Base-by-base conservation (phyloP, 345 rosid genomes). In the Eutrema japonicum region DNA sequence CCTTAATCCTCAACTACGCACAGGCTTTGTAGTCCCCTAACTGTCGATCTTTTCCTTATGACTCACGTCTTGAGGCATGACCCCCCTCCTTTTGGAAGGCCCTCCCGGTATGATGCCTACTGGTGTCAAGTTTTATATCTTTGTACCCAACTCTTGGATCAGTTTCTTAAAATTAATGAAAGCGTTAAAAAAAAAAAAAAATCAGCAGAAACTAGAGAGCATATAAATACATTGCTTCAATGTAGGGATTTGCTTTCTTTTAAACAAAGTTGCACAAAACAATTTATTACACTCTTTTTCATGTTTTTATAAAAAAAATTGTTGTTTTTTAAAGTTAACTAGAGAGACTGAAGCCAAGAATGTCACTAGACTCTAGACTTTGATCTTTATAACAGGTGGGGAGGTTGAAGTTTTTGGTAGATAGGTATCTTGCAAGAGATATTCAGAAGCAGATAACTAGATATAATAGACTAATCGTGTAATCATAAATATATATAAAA, bases 191-290 rank as follows among this genome's bases (percentile, higher is more conserved):
- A n/a, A n/a, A n/a, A n/a, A n/a, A n/a, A n/a, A n/a, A n/a, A n/a
- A n/a, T n/a, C n/a, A n/a, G n/a, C n/a, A n/a, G n/a, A 18, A 1
- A 18, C 22, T 18, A 18, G 1, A 73, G 62, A 62, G 89, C 72
- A 77, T 79, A 83, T 81, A 18, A 18, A 79, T 88, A 55, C 96
- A 71, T 90, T 85, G 74, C 93, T 85, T 86, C 83, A 49, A 22
- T 54, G 53, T 26, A 64, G 64, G 78, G 86, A 52, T 32, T 78
- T 78, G 84, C 81, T 79, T 80, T 74, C 53, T 64, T 68, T 41
- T 10, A 33, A 50, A 62, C 69, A 69, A 68, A 57, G 8, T 51
- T 61, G 16, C 42, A 52, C 46, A 60, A 60, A 68, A 41, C 46
- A 36, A 63, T 64, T 64, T 6, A 76, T 63, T 48, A 64, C 53